phyloP scores from a whole-genome alignment of 2,329 filamentous ascomycete genomes.

The Onygenales sp. region DNA sequence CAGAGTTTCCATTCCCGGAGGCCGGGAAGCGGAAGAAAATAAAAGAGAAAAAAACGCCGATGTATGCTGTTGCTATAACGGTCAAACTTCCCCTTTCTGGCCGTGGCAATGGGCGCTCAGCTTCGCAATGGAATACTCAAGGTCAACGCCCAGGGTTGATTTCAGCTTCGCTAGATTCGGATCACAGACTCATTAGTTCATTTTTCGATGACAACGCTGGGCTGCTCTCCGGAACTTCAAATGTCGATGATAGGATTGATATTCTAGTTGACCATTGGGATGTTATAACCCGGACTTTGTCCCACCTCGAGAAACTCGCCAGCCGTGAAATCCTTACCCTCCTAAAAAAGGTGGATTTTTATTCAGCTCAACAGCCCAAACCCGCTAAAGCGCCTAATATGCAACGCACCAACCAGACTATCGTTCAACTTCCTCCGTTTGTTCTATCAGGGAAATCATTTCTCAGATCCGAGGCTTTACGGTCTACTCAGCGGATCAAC shows the following conservation, averaged over 20 bases:
- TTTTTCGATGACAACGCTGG: conserved; percentile 32
- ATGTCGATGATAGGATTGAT: conserved; percentile 45
- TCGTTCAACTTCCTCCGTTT: conserved; percentile 41
- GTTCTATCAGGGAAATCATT: conserved; percentile 35
- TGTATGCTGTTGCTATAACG: conserved; percentile 50
- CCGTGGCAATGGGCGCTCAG: conserved; percentile 24
- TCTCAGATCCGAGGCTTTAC: conserved; percentile 39
- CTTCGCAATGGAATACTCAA: conserved; percentile 25
- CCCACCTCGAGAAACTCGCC: conserved; percentile 43
- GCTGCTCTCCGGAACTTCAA: conserved; percentile 38
- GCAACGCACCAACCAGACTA: conserved; percentile 39
- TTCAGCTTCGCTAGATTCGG: conserved; percentile 34
- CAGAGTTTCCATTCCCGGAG: conserved; percentile 30
- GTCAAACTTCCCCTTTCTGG: conserved; percentile 41
- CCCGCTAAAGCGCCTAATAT: conserved; percentile 37
- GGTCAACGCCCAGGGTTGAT: conserved; percentile 23
- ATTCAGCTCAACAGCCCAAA: conserved; percentile 31
- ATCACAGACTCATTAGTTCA: conserved; percentile 27
- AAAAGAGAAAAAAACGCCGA: conserved; percentile 46
- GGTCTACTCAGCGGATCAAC: conserved; percentile 42
- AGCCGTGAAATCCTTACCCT: conserved; percentile 42
- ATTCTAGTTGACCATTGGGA: conserved; percentile 50
- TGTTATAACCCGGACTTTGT: conserved; percentile 47
- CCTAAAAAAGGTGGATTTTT: conserved; percentile 39
- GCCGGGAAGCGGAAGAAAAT: conserved; percentile 35